Evolutionary conservation across 2,329 filamentous ascomycete genomes (phyloP), one percentile per base, ranked within the genome.

Genomic region (Exophiala spinifera): DNA sequence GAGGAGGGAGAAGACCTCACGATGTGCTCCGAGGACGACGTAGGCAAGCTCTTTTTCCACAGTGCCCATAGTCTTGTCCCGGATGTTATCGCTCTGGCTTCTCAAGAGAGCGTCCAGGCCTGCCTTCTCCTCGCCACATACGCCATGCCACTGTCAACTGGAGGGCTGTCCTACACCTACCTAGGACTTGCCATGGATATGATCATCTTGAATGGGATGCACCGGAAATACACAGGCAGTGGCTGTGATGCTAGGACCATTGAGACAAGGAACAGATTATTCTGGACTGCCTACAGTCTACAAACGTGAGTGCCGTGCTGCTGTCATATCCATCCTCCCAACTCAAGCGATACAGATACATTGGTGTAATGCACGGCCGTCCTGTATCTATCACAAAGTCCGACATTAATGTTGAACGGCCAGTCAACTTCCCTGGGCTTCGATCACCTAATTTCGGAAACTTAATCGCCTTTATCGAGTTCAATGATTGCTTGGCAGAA

Each of bases 121-220:
- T 80, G 76, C 51, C 65, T 81, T 4, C 68, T 81, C 10, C 72
- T 81, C n/a, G 78, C 74, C 0, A 69, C 77, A 19, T 81, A 79
- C 57, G 72, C 74, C 0, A 65, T 80, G 1, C 77, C 79, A 0
- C 66, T 80, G 0, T 77, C 80, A 61, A 72, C 77, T 0, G 76
- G 76, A 0, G 78, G 78, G 0, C 59, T 81, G 23, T 73, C 76
- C 0, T 81, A 78, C 56, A 76, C 76, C 3, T 81, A 81, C 50
- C 63, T 80, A 7, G 77, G 76, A 14, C 65, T 81, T 3, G 74
- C 76, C 0, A 68, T 79, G 46, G 77, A 77, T 42, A 67, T 81
- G 31, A 78, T 74, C 1, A 78, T 80, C 34, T 77, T 79, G 54
- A 80, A 80, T 57, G 79, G 78, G 3, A 78, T 81, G 77, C 78